Conservation (phyloP, 305 asterid species). For the Rubia balearica region DNA sequence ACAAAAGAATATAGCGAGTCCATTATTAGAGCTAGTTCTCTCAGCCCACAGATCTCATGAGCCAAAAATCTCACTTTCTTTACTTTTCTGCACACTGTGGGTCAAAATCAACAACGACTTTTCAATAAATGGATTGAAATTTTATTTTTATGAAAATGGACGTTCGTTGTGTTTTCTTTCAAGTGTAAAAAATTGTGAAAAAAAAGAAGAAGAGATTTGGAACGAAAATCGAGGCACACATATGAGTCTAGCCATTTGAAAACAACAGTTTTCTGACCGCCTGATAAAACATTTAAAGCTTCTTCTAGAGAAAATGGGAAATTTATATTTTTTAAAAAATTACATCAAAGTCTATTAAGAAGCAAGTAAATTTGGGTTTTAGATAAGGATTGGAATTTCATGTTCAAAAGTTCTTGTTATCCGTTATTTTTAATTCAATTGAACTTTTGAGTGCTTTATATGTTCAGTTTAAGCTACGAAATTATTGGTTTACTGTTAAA, state of each 20-base stretch:
- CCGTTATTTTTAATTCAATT: too few relatives aligned
- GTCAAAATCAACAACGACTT: not conserved
- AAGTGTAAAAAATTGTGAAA: too few relatives aligned
- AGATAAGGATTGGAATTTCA: too few relatives aligned
- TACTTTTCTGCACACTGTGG: not conserved
- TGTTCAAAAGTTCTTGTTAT: too few relatives aligned
- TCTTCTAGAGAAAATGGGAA: not conserved
- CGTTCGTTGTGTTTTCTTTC: not conserved
- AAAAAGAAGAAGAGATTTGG: slow-evolving; percentile 18
- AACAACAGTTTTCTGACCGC: not conserved
- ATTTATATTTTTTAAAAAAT: not conserved
- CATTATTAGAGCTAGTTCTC: not conserved
- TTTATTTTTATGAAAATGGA: not conserved
- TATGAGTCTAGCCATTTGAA: slow-evolving; percentile 30
- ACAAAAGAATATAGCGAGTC: not conserved
- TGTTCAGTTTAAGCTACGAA: too few relatives aligned
- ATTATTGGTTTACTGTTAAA: too few relatives aligned
- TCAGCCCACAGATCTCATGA: not conserved
- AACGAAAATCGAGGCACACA: slow-evolving; percentile 59
- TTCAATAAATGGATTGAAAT: not conserved
- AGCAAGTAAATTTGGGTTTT: too few relatives aligned
- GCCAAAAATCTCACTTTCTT: not conserved
- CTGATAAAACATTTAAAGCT: slow-evolving; percentile 1
- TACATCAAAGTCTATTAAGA: too few relatives aligned
- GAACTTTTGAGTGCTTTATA: too few relatives aligned